phyloP scores from a whole-genome alignment of 164 flowering plant species.

The Euptelea pleiosperma region DNA sequence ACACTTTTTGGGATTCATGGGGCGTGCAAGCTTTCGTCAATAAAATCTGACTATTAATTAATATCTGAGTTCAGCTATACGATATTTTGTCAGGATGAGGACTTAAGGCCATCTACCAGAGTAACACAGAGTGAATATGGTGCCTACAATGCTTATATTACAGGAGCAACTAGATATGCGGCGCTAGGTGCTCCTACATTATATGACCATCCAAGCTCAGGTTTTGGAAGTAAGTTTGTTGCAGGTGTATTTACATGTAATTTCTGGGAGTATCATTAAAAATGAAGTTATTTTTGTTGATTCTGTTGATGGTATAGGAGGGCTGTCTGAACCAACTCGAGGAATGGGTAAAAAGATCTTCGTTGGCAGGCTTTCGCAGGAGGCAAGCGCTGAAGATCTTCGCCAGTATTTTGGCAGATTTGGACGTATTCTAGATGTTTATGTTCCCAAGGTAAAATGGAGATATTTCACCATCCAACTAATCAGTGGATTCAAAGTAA shows the following conservation, averaged over 20 bases:
- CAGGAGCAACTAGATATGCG: slow-evolving; percentile 97
- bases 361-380: slow-evolving; percentile 97
- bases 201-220: slow-evolving; percentile 77
- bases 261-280: background rate
- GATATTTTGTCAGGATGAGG: slow-evolving; percentile 61
- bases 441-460: slow-evolving; percentile 82
- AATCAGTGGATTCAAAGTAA: slow-evolving; percentile 1
- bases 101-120: slow-evolving; percentile 63
- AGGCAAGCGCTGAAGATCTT: slow-evolving; percentile 82
- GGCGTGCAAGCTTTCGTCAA: too few species aligned
- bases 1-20: background rate
- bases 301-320: slow-evolving; percentile 37
- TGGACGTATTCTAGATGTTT: slow-evolving; percentile 91
- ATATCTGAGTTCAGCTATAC: background rate
- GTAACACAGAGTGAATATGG: slow-evolving; percentile 76
- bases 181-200: slow-evolving; percentile 94
- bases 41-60: background rate
- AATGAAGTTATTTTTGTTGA: slow-evolving; percentile 1
- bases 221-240: slow-evolving; percentile 73
- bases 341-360: slow-evolving; percentile 92
- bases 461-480: background rate
- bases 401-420: slow-evolving; percentile 91
- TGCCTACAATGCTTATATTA: slow-evolving; percentile 92
- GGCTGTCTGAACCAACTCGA: slow-evolving; percentile 35
- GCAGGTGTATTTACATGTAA: background rate